Base-by-base conservation (phyloP, 2,329 filamentous ascomycete species). In the Fusarium sp. region DNA sequence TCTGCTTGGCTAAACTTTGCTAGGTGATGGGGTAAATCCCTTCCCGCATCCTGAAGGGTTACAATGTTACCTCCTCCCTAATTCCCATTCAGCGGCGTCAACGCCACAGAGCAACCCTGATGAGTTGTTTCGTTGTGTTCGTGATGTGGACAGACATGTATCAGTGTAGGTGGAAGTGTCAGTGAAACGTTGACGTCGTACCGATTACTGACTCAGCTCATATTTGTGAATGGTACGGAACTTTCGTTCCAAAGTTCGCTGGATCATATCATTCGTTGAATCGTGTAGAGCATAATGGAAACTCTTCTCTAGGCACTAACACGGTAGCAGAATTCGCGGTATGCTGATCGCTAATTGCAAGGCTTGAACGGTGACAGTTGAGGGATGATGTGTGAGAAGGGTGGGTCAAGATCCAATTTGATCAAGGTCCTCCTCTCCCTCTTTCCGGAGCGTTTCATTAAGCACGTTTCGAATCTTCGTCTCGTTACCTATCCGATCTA, bases 21-120 rank as follows among this genome's bases (percentile, higher is more conserved):
- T 49, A 58, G 64, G 66, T 73, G 60, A 71, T 67, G 48, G 32
- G 32, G 35, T 17, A 60, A 50, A 53, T 74, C 71, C 57, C 46
- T 72, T 63, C 53, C 67, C 66, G 60, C 59, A 64, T 68, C 53
- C 67, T 64, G 57, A 66, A 49, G 54, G 64, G 30, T 56, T 50
- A 35, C 55, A 45, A 71, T 71, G 50, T 56, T 56, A 69, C 49
- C 68, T 71, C 57, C 64, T 71, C 45, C 64, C 59, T 60, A 58
- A 46, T 50, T 71, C 59, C 50, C 42, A 61, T 69, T 69, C 68
- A 50, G 46, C 68, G 52, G 68, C 37, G 53, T 62, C 64, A 50
- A 33, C 55, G 63, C 63, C 58, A 71, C 58, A 11, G 42, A 52
- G 53, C 40, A 70, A 58, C 58, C 68, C 49, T 70, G 66, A 56